Base-by-base conservation (phyloP, 2,329 filamentous ascomycete genomes). In the Diplodia intermedia region DNA sequence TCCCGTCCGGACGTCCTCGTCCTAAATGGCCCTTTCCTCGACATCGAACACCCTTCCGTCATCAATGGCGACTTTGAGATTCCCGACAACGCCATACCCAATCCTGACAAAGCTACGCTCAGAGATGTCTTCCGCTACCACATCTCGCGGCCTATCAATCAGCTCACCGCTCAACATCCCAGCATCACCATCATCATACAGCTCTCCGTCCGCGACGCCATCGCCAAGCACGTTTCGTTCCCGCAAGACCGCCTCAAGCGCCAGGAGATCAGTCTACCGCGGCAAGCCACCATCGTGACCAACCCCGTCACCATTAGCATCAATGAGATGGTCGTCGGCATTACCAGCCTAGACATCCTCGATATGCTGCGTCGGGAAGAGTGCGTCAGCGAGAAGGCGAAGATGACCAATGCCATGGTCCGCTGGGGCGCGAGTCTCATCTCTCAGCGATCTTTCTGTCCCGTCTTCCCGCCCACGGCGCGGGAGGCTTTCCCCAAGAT, bases 271-370 rank as follows among this genome's bases (percentile, higher is more conserved):
- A 92, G 91, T 4, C 84, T 98, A 5, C 91, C 91, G 2, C 94
- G 92, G 76, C 85, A 90, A 68, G 90, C 86, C 12, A 89, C 87
- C 67, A 87, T 96, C 72, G 88, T 97, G 18, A 92, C 93, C 2
- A 98, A 98, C 76, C 95, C 95, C 0, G 94, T 96, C 84, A 93
- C 91, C 9, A 80, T 98, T 3, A 92, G 89, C 6, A 84, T 98
- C 71, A 99, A 99, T 79, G 95, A 98, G 79, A 86, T 90, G 53
- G 86, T 94, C 1, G 80, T 97, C 31, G 93, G 91, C 4, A 86
- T 97, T 72, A 93, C 90, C 31, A 90, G 89, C 0, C 91, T 97
- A 74, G 95, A 99, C 76, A 82, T 93, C 3, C 84, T 99, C 1
- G 93, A 89, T 70, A 93, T 97, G 79, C 81, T 97, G 65, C 86